Evolutionary conservation across 345 rosid species (phyloP).

Genomic region (Gossypium ekmanianum): DNA sequence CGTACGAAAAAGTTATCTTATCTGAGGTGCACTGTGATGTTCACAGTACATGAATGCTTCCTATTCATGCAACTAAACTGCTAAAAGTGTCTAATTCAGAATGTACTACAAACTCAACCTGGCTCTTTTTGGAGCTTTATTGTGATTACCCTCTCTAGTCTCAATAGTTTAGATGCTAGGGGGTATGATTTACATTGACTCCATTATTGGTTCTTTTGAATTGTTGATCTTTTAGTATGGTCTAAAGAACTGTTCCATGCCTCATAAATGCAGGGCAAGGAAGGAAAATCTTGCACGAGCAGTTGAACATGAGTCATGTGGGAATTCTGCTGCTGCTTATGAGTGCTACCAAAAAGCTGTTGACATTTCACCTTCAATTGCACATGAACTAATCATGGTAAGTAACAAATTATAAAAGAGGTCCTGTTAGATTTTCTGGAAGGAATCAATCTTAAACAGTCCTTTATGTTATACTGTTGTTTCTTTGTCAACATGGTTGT

Average conservation of each 20-base stretch:
- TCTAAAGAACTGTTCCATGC: neutral
- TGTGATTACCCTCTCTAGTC: neutral
- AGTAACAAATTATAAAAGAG: neutral
- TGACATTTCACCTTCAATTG: slow-evolving; percentile 92
- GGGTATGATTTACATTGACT: neutral
- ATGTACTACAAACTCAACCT: neutral
- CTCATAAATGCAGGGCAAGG: slow-evolving; percentile 48
- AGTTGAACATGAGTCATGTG: slow-evolving; percentile 71
- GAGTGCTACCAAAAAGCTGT: slow-evolving; percentile 94
- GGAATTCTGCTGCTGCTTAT: slow-evolving; percentile 77
- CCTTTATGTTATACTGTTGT: slow-evolving; percentile 8
- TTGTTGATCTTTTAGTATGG: neutral
- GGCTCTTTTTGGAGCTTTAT: neutral
- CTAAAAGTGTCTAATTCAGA: neutral
- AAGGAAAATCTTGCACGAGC: slow-evolving; percentile 90
- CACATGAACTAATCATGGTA: slow-evolving; percentile 80
- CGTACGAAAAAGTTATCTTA: neutral
- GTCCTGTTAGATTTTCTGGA: neutral
- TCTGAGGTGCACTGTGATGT: neutral
- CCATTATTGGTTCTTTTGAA: neutral
- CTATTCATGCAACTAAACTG: neutral
- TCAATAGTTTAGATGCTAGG: neutral
- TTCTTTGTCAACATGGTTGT: slow-evolving; percentile 27
- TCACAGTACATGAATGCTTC: slow-evolving; percentile 2
- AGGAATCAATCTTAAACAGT: slow-evolving; percentile 2